These are phyloP conservation scores for Paracoccidioides brasiliensis DNA, from an alignment of 2,329 filamentous ascomycete genomes.

Conservation along the genomic window DNA sequence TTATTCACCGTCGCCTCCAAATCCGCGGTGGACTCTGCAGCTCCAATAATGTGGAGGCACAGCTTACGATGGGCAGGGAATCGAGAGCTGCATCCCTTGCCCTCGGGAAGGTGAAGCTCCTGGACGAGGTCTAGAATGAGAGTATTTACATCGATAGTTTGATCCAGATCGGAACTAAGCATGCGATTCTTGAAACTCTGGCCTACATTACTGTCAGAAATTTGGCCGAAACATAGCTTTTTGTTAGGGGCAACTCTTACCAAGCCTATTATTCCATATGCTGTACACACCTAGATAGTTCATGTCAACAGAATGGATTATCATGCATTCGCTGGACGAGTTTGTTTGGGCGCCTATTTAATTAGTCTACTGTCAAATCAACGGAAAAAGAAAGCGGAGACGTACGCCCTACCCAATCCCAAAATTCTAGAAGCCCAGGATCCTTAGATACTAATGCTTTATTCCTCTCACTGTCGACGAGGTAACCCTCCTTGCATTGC, in stretches of 20 bases:
- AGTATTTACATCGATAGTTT: conserved; percentile 19
- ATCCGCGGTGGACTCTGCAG: conserved; percentile 40
- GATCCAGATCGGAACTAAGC: conserved; percentile 16
- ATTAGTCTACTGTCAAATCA: conserved; percentile 7
- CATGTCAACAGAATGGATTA: conserved; percentile 43
- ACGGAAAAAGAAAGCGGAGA: background rate
- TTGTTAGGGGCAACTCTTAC: conserved; percentile 18
- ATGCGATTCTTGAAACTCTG: conserved; percentile 22
- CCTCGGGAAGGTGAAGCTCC: conserved; percentile 39
- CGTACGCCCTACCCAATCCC: conserved; percentile 44
- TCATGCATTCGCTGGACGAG: conserved; percentile 39
- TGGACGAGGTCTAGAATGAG: conserved; percentile 39
- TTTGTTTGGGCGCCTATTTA: conserved; percentile 26
- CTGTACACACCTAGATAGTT: conserved; percentile 48
- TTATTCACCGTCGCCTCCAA: conserved; percentile 37
- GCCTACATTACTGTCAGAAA: conserved; percentile 16
- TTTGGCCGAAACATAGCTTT: background rate
- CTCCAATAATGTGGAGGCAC: conserved; percentile 47
- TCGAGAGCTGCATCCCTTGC: conserved; percentile 38
- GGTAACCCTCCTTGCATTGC: conserved; percentile 43
- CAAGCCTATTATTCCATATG: conserved; percentile 46
- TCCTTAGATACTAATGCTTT: conserved; percentile 43
- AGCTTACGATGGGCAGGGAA: conserved; percentile 46
- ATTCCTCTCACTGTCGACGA: conserved; percentile 43
- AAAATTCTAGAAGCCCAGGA: conserved; percentile 44